Evolutionary conservation across 257 asterid species (phyloP).

Genomic region (Solanum bukasovii): DNA sequence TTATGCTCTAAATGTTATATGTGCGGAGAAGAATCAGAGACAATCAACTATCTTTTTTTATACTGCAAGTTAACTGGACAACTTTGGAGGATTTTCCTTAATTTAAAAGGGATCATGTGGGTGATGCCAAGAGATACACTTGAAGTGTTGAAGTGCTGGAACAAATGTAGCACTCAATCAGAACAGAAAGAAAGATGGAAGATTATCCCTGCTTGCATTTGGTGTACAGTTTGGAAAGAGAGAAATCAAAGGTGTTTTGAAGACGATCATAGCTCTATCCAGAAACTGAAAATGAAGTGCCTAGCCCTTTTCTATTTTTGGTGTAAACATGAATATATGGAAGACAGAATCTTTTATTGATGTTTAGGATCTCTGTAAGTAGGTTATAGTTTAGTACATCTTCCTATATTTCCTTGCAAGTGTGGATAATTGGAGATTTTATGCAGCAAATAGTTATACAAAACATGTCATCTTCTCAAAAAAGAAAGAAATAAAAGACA

Average conservation of each 20-base stretch:
- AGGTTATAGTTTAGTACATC: neutral
- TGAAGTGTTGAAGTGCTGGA: neutral
- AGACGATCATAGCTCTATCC: neutral
- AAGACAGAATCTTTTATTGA: neutral
- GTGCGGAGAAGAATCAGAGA: neutral
- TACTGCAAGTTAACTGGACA: neutral
- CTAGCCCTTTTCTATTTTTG: neutral
- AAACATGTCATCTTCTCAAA: neutral
- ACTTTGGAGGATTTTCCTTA: neutral
- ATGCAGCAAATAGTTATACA: neutral
- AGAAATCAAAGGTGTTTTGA: neutral
- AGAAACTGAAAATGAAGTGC: neutral
- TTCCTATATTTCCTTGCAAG: neutral
- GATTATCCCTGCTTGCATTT: neutral
- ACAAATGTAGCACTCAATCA: neutral
- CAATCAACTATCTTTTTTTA: neutral
- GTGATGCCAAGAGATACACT: neutral
- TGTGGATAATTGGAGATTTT: neutral
- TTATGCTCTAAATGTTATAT: neutral
- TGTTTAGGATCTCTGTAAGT: neutral
- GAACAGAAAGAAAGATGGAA: neutral
- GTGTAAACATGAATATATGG: neutral
- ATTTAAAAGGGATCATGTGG: neutral
- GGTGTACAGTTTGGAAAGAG: neutral
- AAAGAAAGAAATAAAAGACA: neutral